A percentile compares a stretch with the other conserved stretches of the same genome.
Conservation (phyloP, 1,139 yeast genomes). For the Diutina scorzettiae region DNA sequence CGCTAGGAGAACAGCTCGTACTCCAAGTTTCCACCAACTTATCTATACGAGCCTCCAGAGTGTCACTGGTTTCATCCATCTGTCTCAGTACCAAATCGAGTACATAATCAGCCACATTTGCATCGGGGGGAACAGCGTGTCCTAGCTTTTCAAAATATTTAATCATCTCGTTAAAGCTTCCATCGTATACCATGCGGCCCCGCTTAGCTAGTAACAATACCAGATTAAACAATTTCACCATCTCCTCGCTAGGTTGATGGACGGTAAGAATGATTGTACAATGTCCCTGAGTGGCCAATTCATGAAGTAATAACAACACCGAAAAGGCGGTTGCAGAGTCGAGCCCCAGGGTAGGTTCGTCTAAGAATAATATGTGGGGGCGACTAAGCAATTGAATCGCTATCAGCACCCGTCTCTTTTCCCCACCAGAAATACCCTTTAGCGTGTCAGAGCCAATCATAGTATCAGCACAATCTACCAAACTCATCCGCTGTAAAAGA, state of each 20-base stretch:
- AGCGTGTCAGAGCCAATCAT: neutral
- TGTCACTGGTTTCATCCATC: conserved; percentile 19
- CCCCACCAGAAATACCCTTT: neutral
- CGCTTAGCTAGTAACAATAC: conserved; percentile 60
- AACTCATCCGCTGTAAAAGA: neutral
- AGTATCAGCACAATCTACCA: conserved; percentile 1
- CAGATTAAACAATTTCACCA: conserved; percentile 53
- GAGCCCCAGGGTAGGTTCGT: conserved; percentile 2
- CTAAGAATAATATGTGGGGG: neutral
- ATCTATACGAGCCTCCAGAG: conserved; percentile 20
- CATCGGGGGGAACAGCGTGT: conserved; percentile 41
- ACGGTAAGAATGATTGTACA: conserved; percentile 70
- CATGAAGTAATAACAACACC: neutral
- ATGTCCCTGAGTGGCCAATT: conserved; percentile 41
- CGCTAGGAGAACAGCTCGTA: conserved; percentile 23
- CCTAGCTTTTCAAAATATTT: conserved; percentile 36
- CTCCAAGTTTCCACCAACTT: conserved; percentile 22
- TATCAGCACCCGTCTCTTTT: neutral
- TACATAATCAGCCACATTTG: conserved; percentile 63
- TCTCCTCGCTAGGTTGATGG: conserved; percentile 70
- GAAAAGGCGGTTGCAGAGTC: neutral
- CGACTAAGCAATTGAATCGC: neutral
- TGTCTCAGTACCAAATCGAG: conserved; percentile 56
- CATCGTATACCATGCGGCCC: conserved; percentile 59
- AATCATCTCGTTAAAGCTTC: conserved; percentile 27